Evolutionary conservation across 768 basidiomycete genomes (phyloP), one percentile per base, ranked within the genome.

Genomic region (Leucocoprinus leucothites): DNA sequence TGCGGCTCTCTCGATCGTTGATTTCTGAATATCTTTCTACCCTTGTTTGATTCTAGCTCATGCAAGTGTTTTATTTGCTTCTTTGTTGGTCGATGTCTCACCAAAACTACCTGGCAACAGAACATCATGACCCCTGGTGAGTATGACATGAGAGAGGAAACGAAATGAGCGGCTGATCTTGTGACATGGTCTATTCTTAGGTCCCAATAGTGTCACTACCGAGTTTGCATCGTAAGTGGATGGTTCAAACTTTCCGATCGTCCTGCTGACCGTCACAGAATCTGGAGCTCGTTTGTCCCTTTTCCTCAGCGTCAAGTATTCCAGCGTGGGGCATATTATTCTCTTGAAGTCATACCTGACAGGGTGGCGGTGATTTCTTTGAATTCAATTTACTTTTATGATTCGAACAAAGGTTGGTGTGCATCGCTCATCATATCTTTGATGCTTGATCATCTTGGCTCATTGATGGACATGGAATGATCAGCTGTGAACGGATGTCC

Each of bases 301-400:
- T 82, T 88, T 64, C 81, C 85, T 34, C 78, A 86, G 57, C 82
- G 82, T 48, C 89, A 90, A 70, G 85, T 90, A 19, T 94, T 96
- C 68, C 86, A 88, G 58, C 79, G 89, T 31, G 93, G 94, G n/a
- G 91, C 86, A 18, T 95, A 95, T 70, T 95, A 77, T 63, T 78
- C 88, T 2, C 74, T 80, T 35, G 92, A 94, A 62, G 87, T 95
- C 40, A 82, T 95, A 26, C 87, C 89, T 0, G 77, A 85, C 58
- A 63, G 82, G 53, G 62, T 94, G 36, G 91, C 89, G 9, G 89
- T 86, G 47, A 85, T 97, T 64, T 88, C 87, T 60, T 73, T 95
- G 49, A 97, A 94, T 69, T 94, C 93, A 0, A 81, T 95, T 72
- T 95, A 91, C 71, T 94, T 91, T 73, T 95, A 89, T 68, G 89